Evolutionary conservation across 2,329 filamentous ascomycete genomes (phyloP).

Genomic region (Ascochyta viciae-villosae): DNA sequence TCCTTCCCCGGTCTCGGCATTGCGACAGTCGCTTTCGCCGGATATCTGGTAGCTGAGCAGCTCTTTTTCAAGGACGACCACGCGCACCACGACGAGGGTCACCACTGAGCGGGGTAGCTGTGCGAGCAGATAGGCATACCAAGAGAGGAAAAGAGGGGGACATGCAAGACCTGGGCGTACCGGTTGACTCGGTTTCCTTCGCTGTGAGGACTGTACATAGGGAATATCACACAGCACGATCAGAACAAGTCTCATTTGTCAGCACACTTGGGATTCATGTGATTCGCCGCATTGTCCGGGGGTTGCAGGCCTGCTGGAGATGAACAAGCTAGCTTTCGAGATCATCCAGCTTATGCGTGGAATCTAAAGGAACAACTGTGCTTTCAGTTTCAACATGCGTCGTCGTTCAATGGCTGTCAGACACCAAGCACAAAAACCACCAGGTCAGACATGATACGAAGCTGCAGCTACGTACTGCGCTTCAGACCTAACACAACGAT

Average conservation of each 20-base stretch:
- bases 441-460: too few species aligned
- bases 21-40: conserved; percentile 87
- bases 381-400: too few species aligned
- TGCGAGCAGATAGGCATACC: not conserved
- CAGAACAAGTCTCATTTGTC: conserved; percentile 18
- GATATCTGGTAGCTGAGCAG: conserved; percentile 89
- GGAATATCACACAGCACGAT: conserved; percentile 37
- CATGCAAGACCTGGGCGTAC: conserved; percentile 39
- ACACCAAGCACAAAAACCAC: too few species aligned
- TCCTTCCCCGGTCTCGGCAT: conserved; percentile 91
- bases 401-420: too few species aligned
- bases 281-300: conserved; percentile 1
- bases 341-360: not conserved
- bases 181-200: conserved; percentile 36
- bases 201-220: conserved; percentile 45
- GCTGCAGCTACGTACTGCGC: too few species aligned
- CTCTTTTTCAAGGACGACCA: conserved; percentile 76
- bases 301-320: not conserved
- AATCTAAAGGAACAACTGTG: too few species aligned
- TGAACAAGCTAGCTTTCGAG: not conserved
- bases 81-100: conserved; percentile 35
- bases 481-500: too few species aligned
- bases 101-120: conserved; percentile 28
- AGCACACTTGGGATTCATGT: conserved; percentile 3
- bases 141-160: conserved; percentile 11